Conservation (phyloP, 805 yeast species). For the Ogataea glucozyma region DNA sequence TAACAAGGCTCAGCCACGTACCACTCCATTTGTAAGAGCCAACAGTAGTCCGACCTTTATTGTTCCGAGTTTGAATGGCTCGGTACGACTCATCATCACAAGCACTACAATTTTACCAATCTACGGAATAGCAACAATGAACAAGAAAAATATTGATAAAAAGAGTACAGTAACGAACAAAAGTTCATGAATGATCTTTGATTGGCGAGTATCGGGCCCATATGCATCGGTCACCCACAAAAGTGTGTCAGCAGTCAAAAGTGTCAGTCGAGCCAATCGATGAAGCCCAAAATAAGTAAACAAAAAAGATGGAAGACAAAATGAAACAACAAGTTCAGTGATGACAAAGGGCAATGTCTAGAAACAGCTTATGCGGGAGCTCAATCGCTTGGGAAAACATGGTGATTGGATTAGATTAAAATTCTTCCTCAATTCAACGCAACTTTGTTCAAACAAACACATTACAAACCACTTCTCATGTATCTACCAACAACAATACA, state of each 20-base stretch:
- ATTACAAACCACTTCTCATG: slow-evolving; percentile 79
- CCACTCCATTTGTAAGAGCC: too few relatives aligned
- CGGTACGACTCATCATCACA: too few relatives aligned
- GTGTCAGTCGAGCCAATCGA: not conserved
- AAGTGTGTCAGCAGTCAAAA: not conserved
- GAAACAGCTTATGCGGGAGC: slow-evolving; percentile 3
- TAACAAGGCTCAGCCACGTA: too few relatives aligned
- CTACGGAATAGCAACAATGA: not conserved
- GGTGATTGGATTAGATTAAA: not conserved
- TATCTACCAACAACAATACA: slow-evolving; percentile 98
- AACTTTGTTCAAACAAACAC: slow-evolving; percentile 1
- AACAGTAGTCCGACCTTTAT: too few relatives aligned
- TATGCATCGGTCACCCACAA: not conserved
- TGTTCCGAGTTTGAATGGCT: too few relatives aligned
- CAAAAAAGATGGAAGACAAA: not conserved
- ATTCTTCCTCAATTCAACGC: not conserved
- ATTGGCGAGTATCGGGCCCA: slow-evolving; percentile 1
- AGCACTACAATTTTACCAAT: too few relatives aligned
- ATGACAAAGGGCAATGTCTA: slow-evolving; percentile 1
- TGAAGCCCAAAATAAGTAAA: not conserved
- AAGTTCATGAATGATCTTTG: slow-evolving; percentile 1
- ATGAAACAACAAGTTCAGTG: too few relatives aligned
- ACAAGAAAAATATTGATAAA: not conserved
- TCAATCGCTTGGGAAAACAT: slow-evolving; percentile 1
- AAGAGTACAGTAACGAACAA: not conserved